Evolutionary conservation across 495 filamentous ascomycete genomes (phyloP), one percentile per base, ranked within the genome.

Genomic region (Pyronema omphalodes): DNA sequence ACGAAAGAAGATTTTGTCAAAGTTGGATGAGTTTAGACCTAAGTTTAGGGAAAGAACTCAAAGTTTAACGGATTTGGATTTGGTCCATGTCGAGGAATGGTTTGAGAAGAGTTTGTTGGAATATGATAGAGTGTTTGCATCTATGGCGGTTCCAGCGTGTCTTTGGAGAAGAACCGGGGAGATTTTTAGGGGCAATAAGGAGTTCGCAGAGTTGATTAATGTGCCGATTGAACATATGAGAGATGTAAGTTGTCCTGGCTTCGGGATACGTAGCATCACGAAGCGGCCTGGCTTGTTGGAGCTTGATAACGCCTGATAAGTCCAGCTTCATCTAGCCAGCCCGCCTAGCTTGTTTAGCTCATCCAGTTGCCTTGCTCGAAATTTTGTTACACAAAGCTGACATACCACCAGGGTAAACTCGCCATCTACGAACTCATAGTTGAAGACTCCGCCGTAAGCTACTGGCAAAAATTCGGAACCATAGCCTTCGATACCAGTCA

Each of bases 401-500:
- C 36, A 35, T 9, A 44, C 19, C 29, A 9, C n/a, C 57, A 96
- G 89, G 91, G 91, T 43, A 93, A 93, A 67, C 78, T 95, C 55
- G 84, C 89, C 8, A 76, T 99, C 37, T 93, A 99, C 67, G 88
- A 99, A 62, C 88, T 99, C 50, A 79, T 99, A 37, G 83, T 83
- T 6, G 91, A 96, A 69, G 85, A 91, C 47, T 88, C 88, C 53
- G 76, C 93, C 46, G 93, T 96, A 57, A 83, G 83, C 67, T 99
- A 99, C 62, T 99, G 91, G 91, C 89, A 99, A 69, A 94, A 96
- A 62, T 96, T 96, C 63, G 88, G 88, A 12, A 85, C 84, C n/a
- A 95, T 99, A 61, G 91, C 93, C 17, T 99, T 99, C 63, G 91
- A 99, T 65, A 80, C 79, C 52, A 79, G 76, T n/a, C 91, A 96